Conservation (phyloP, 208 protist genomes). For the Wallacemonas sp. region DNA sequence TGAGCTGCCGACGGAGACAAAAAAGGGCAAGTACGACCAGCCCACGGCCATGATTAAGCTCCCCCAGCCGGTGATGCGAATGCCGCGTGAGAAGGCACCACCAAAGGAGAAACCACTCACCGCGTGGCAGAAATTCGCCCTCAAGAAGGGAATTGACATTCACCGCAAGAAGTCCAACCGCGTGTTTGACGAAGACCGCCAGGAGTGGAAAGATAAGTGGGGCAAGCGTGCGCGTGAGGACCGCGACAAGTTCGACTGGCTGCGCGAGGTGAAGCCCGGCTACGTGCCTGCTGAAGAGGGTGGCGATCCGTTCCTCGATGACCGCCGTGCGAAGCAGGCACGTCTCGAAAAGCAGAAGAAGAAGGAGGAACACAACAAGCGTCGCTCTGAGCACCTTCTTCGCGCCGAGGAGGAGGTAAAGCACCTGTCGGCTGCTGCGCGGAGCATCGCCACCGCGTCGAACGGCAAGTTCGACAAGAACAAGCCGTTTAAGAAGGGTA, state of each 20-base stretch:
- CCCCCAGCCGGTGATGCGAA: constrained; percentile 78
- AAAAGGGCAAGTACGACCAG: constrained; percentile 83
- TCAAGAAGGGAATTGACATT: constrained; percentile 93
- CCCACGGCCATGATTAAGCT: constrained; percentile 65
- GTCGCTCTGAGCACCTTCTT: constrained; percentile 70
- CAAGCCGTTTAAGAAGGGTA: constrained; percentile 62
- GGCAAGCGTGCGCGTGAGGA: constrained; percentile 91
- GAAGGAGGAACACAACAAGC: constrained; percentile 91
- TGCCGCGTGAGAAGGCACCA: constrained; percentile 92
- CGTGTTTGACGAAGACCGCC: constrained; percentile 88
- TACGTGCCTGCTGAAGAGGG: constrained; percentile 87
- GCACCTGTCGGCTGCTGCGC: constrained; percentile 63
- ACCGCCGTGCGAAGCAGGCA: constrained; percentile 80
- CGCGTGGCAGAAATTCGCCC: constrained; percentile 91
- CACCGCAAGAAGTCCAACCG: constrained; percentile 88
- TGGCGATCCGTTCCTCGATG: constrained; percentile 92
- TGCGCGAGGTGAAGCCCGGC: constrained; percentile 87
- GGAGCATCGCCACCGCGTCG: constrained; percentile 83
- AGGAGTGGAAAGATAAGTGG: constrained; percentile 92
- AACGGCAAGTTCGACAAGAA: constrained; percentile 91
- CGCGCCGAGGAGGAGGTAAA: constrained; percentile 80
- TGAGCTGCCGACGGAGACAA: constrained; percentile 61
- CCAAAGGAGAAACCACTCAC: constrained; percentile 87
- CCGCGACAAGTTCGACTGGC: constrained; percentile 89
- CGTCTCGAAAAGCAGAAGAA: constrained; percentile 86